Evolutionary conservation across 208 protist genomes (phyloP), one percentile per base, ranked within the genome.

Genomic region (Leptomonas seymouri): DNA sequence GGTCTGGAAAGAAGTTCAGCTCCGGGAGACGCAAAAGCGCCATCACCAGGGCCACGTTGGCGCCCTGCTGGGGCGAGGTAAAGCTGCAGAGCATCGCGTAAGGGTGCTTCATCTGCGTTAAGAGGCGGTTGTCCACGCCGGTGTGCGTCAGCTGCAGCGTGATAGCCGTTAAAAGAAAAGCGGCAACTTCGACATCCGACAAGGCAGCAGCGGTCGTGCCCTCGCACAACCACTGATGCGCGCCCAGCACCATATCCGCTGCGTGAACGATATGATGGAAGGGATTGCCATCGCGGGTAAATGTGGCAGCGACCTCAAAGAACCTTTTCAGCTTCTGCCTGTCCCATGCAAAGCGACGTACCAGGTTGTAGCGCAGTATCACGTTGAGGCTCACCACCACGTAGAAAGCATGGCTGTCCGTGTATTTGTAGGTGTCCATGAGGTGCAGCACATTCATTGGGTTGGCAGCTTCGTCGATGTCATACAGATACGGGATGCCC

Each of bases 111-210:
- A 87, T 27, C 49, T 80, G 71, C 31, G 69, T 63, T 20, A 92
- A 46, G 86, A 98, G 76, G 84, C 89, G 67, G 91, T 98, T 91
- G 46, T 79, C 79, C n/a, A 77, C 59, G 11, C 86, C 88, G 49
- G 72, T 64, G 70, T 93, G 85, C 8, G 78, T 81, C 0, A 93
- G 53, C 57, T 78, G 74, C 71, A 85, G 76, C n/a, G 88, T 69
- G 14, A 80, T 67, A 3, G 87, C 57, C 5, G 82, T 48, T 36
- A 90, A 78, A 11, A 93, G 71, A 54, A 93, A 82, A 6, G 80
- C 73, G 51, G 90, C 83, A 7, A 87, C 49, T 73, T 93, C 87
- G 34, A 82, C 80, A 49, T 80, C 78, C 27, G 65, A 75, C 25
- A 86, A 71, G 41, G 73, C 57, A 0, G 76, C 82, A 14, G 69